Percentiles rank a stretch among this genome's conserved stretches.
These are phyloP conservation scores for Tephrocybe sp. DNA, from an alignment of 768 basidiomycete genomes.

Conservation along the genomic window DNA sequence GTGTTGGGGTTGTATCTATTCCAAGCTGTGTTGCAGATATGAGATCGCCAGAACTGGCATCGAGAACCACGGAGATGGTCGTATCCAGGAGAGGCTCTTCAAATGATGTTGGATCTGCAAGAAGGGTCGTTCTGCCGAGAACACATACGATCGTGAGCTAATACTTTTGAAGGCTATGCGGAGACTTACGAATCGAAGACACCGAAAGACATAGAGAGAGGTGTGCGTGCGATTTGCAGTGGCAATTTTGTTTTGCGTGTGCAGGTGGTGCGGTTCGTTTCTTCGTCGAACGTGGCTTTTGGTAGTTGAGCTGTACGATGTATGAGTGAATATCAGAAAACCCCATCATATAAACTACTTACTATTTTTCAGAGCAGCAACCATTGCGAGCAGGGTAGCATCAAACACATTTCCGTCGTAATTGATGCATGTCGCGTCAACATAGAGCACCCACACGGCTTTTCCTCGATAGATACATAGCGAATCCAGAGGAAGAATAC, in stretches of 20 bases:
- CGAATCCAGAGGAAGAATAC: conserved; percentile 58
- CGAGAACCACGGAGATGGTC: conserved; percentile 61
- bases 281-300: conserved; percentile 68
- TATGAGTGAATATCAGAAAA: background rate
- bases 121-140: conserved; percentile 28
- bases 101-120: conserved; percentile 87
- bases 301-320: conserved; percentile 62
- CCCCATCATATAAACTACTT: conserved; percentile 25
- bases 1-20: conserved; percentile 25
- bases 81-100: conserved; percentile 87
- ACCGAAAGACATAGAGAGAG: conserved; percentile 66
- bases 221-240: conserved; percentile 46
- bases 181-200: conserved; percentile 76
- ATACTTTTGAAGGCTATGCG: background rate
- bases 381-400: conserved; percentile 83
- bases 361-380: conserved; percentile 87
- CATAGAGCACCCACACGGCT: conserved; percentile 90
- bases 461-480: conserved; percentile 82
- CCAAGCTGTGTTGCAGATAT: conserved; percentile 59
- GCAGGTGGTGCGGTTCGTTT: conserved; percentile 62
- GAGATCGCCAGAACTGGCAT: conserved; percentile 43
- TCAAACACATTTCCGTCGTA: conserved; percentile 97
- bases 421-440: conserved; percentile 94
- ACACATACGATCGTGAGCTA: background rate
- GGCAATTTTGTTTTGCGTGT: conserved; percentile 47